Percentiles rank a stretch among this genome's conserved stretches.
phyloP scores from a whole-genome alignment of 768 basidiomycete species.

The Cytidiella melzeri region DNA sequence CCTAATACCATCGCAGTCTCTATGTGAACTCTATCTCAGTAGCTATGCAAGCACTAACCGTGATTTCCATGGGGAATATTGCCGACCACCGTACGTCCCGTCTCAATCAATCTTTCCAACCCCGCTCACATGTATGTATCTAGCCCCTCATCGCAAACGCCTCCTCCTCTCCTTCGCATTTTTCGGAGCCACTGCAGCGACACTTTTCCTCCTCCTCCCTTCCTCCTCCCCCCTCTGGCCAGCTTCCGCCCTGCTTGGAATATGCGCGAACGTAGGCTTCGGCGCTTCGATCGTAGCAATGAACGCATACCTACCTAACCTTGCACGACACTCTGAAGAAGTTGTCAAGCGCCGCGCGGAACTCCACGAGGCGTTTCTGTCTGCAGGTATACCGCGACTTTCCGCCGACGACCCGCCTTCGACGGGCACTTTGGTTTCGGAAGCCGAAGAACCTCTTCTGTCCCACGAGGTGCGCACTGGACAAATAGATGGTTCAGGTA shows the following conservation, averaged over 20 bases:
- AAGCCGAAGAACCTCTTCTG: not conserved
- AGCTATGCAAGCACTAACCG: conserved; percentile 84
- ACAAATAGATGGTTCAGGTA: not conserved
- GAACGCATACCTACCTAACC: conserved; percentile 80
- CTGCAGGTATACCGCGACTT: not conserved
- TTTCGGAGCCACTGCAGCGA: conserved; percentile 62
- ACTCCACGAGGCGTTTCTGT: conserved; percentile 15
- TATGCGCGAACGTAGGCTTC: conserved; percentile 80
- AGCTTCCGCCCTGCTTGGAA: conserved; percentile 60
- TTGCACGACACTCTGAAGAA: conserved; percentile 62
- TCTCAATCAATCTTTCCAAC: too few species aligned
- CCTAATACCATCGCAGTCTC: conserved; percentile 41
- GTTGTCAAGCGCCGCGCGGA: conserved; percentile 38
- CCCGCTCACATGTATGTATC: too few species aligned
- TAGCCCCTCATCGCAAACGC: conserved; percentile 66
- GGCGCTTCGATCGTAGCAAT: conserved; percentile 83
- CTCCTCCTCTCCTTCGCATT: conserved; percentile 72
- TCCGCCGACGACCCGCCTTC: conserved; percentile 12
- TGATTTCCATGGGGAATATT: conserved; percentile 90
- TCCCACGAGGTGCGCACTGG: not conserved
- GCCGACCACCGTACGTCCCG: conserved; percentile 76
- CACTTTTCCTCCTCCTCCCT: conserved; percentile 66
- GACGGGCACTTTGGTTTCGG: not conserved
- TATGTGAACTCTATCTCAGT: conserved; percentile 88
- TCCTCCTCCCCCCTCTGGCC: conserved; percentile 69